Evolutionary conservation across 2,329 filamentous ascomycete genomes (phyloP).

Genomic region (Ophiostoma sp.): DNA sequence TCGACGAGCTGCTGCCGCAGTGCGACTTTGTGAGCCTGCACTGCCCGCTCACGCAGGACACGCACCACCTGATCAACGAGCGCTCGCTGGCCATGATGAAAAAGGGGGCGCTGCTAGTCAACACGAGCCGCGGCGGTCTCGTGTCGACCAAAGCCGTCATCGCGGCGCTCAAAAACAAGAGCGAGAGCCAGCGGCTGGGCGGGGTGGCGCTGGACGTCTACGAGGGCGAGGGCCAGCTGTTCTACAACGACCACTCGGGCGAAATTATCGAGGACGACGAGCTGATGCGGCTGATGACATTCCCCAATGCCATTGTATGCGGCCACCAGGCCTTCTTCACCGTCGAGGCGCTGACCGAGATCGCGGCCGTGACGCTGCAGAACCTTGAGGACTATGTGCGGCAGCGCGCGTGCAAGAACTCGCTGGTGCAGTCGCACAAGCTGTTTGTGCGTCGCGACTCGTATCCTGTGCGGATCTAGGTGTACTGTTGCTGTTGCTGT

Average conservation of each 20-base stretch:
- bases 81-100: constrained; percentile 53
- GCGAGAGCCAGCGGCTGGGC: constrained; percentile 50
- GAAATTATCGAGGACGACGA: constrained; percentile 63
- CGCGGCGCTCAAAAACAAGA: constrained; percentile 47
- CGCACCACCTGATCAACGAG: constrained; percentile 56
- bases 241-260: constrained; percentile 60
- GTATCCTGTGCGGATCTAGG: constrained; percentile 36
- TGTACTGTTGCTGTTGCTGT: background rate
- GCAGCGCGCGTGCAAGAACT: constrained; percentile 36
- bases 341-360: constrained; percentile 58
- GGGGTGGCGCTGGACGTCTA: constrained; percentile 64
- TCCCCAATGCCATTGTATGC: constrained; percentile 61
- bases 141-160: constrained; percentile 58
- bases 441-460: constrained; percentile 28
- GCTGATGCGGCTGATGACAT: constrained; percentile 61
- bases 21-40: constrained; percentile 61
- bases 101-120: constrained; percentile 55
- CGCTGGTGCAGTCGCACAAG: constrained; percentile 33
- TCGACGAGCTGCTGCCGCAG: constrained; percentile 50
- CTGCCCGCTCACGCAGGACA: constrained; percentile 58
- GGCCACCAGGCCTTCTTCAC: constrained; percentile 69
- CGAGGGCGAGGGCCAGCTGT: constrained; percentile 58
- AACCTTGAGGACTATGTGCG: constrained; percentile 48
- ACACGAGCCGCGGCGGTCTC: constrained; percentile 63
- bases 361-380: constrained; percentile 53